These are phyloP conservation scores for Pyropia yezoensis DNA, from an alignment of 23 red algal genomes.

Conservation along the genomic window DNA sequence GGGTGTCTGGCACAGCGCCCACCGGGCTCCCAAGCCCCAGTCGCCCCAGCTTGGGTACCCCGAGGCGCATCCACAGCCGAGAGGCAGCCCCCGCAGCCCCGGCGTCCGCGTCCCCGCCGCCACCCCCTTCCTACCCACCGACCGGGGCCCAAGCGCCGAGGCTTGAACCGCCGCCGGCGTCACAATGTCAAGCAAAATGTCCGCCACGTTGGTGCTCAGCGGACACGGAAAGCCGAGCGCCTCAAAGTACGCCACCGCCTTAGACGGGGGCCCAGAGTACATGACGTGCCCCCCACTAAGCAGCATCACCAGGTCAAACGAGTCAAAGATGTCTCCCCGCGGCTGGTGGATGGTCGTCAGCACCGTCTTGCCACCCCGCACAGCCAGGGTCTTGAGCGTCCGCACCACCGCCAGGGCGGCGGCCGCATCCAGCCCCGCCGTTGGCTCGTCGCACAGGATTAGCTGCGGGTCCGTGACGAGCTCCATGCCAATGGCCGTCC, in stretches of 20 bases:
- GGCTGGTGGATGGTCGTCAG: constrained; percentile 97
- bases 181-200: constrained; percentile 87
- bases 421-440: constrained; percentile 77
- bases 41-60: background rate
- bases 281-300: constrained; percentile 77
- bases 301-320: constrained; percentile 83
- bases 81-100: background rate
- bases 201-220: constrained; percentile 75
- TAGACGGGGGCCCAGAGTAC: constrained; percentile 86
- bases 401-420: constrained; percentile 89
- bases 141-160: constrained; percentile 38
- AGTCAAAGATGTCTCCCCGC: constrained; percentile 85
- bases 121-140: no score
- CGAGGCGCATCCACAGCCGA: constrained; percentile 6
- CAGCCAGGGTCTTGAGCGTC: constrained; percentile 63
- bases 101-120: constrained; percentile 21
- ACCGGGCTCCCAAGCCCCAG: background rate
- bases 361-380: constrained; percentile 65
- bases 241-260: constrained; percentile 90
- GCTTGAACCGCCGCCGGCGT: constrained; percentile 54
- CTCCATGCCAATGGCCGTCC: constrained; percentile 85
- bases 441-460: constrained; percentile 88
- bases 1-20: no score
- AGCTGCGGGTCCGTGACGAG: constrained; percentile 85
- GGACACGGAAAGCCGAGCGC: constrained; percentile 58